Conservation (phyloP, 108 stramenopile species). For the Hondaea fermentalgiana region DNA sequence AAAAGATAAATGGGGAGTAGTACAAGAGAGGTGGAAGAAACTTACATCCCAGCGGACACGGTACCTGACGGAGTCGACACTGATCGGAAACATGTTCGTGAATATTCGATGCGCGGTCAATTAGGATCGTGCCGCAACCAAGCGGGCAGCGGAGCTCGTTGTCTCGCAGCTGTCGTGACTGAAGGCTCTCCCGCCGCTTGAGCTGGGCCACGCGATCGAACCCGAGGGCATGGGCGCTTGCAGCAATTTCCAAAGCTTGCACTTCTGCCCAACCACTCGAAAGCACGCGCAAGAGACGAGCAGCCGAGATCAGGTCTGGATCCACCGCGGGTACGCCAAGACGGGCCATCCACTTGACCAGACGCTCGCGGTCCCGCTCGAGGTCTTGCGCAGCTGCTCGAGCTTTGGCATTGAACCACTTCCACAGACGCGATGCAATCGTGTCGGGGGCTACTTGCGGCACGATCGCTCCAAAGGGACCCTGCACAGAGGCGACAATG, state of each 20-base stretch:
- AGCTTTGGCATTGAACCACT: neutral
- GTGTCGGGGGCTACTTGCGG: neutral
- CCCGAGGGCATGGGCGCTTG: neutral
- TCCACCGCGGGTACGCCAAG: neutral
- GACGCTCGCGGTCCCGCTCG: neutral
- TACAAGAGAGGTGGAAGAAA: neutral
- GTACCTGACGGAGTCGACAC: neutral
- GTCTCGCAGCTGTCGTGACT: neutral
- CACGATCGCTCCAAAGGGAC: neutral
- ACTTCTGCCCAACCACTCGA: neutral
- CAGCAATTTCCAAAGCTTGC: neutral
- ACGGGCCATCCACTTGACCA: neutral
- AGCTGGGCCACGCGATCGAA: neutral
- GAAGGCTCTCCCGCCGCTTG: neutral
- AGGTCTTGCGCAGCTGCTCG: neutral
- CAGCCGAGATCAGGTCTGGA: neutral
- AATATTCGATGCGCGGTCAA: neutral
- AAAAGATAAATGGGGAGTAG: neutral
- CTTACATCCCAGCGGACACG: neutral
- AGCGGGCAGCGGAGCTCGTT: neutral
- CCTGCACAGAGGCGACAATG: neutral
- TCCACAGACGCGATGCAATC: neutral
- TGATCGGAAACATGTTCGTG: neutral
- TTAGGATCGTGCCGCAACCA: neutral
- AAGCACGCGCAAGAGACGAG: neutral